Percentiles rank a stretch among this genome's conserved stretches.
Evolutionary conservation across 257 asterid species (phyloP).

Genomic region (Coffea canephora): DNA sequence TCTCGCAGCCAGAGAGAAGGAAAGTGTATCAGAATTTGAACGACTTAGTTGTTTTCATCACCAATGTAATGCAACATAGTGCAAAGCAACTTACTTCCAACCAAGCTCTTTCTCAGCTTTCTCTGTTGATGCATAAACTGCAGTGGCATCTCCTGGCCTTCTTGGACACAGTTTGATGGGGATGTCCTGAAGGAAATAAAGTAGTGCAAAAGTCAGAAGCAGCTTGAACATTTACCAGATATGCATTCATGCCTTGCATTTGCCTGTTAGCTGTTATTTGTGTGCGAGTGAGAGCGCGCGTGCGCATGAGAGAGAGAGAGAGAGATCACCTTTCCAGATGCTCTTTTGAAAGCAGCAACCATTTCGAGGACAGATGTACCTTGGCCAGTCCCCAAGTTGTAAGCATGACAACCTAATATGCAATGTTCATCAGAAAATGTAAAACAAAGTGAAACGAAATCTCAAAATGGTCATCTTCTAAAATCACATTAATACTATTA

Average conservation of each 20-base stretch:
- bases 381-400: conserved; percentile 85
- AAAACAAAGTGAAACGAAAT: neutral
- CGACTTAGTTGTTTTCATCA: neutral
- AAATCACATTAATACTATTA: neutral
- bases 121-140: conserved; percentile 84
- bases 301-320: neutral
- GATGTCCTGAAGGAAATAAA: conserved; percentile 49
- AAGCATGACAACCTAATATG: conserved; percentile 72
- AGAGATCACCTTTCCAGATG: conserved; percentile 65
- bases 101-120: conserved; percentile 83
- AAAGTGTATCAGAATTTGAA: neutral
- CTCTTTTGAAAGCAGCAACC: conserved; percentile 83
- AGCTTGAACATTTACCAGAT: neutral
- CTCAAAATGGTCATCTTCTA: neutral
- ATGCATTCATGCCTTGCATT: neutral
- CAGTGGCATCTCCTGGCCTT: conserved; percentile 89
- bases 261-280: neutral
- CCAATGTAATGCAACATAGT: neutral
- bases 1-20: neutral
- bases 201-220: neutral
- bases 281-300: neutral
- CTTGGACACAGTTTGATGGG: conserved; percentile 79
- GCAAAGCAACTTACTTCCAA: conserved; percentile 66
- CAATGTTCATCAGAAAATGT: neutral
- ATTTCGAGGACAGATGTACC: conserved; percentile 95